phyloP scores from a whole-genome alignment of 805 yeast genomes.

The Starmerella ratchasimensis region DNA sequence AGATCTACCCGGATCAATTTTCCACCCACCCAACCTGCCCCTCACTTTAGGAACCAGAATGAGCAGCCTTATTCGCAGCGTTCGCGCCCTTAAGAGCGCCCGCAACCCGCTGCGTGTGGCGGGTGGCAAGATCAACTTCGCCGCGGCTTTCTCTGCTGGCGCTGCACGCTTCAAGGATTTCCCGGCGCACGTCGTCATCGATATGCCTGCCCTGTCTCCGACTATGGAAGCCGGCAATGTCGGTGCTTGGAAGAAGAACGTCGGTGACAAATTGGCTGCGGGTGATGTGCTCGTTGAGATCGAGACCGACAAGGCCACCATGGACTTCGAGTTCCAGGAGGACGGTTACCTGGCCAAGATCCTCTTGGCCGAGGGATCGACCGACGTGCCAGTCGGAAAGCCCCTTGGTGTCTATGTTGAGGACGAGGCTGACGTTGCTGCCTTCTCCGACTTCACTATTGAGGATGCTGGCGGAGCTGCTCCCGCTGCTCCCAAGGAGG shows the following conservation, averaged over 20 bases:
- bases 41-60: too few relatives aligned
- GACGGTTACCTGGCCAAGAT: slow-evolving; percentile 84
- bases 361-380: slow-evolving; percentile 45
- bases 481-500: slow-evolving; percentile 29
- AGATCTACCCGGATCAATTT: too few relatives aligned
- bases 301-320: slow-evolving; percentile 94
- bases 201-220: slow-evolving; percentile 99
- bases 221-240: slow-evolving; percentile 96
- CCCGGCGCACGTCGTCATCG: slow-evolving; percentile 77
- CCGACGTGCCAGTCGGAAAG: slow-evolving; percentile 84
- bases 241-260: slow-evolving; percentile 77
- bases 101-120: slow-evolving; percentile 10
- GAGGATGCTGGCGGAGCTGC: slow-evolving; percentile 60
- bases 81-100: slow-evolving; percentile 10
- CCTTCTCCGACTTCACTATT: slow-evolving; percentile 67
- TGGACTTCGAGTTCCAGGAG: slow-evolving; percentile 97
- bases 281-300: slow-evolving; percentile 95
- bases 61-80: slow-evolving; percentile 17
- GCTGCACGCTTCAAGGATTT: slow-evolving; percentile 30
- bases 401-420: slow-evolving; percentile 97
- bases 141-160: slow-evolving; percentile 12
- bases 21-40: too few relatives aligned
- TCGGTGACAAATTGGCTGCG: slow-evolving; percentile 76
- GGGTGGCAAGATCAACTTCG: slow-evolving; percentile 9
- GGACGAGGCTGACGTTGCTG: slow-evolving; percentile 67